These are phyloP conservation scores for Theobroma cacao DNA, from an alignment of 345 rosid genomes.

Conservation along the genomic window DNA sequence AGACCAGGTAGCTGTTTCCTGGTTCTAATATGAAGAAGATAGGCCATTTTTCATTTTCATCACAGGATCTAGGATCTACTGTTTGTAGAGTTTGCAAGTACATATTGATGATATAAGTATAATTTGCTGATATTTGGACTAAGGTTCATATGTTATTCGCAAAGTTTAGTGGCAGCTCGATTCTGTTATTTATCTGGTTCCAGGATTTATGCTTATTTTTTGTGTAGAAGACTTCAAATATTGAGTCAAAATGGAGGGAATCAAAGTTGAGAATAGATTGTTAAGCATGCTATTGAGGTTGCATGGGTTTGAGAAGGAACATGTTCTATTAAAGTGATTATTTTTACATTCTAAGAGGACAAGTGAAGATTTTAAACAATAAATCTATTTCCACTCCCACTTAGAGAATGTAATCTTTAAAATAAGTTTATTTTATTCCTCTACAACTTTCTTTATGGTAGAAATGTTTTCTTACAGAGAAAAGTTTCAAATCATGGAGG, in stretches of 20 bases:
- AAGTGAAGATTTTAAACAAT: not conserved
- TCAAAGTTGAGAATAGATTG: not conserved
- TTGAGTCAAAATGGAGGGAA: not conserved
- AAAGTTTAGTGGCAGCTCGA: not conserved
- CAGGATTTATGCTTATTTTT: not conserved
- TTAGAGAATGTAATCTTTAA: not conserved
- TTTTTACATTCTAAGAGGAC: not conserved
- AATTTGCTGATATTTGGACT: not conserved
- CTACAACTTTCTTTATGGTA: constrained; percentile 6
- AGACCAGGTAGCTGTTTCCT: not conserved
- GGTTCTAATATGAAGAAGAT: not conserved
- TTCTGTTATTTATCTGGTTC: not conserved
- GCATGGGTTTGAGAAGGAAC: not conserved
- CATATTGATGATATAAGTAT: not conserved
- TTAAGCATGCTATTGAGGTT: not conserved
- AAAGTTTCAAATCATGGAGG: constrained; percentile 38
- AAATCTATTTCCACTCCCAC: not conserved
- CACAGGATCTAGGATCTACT: not conserved
- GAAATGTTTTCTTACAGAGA: constrained; percentile 27
- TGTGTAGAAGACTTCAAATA: not conserved
- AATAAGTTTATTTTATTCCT: not conserved
- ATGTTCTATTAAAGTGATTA: constrained; percentile 1
- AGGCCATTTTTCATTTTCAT: not conserved
- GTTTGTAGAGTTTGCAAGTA: not conserved
- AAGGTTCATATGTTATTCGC: not conserved